Base-by-base conservation (phyloP, 2,329 filamentous ascomycete genomes). In the Sphaerulina musiva region DNA sequence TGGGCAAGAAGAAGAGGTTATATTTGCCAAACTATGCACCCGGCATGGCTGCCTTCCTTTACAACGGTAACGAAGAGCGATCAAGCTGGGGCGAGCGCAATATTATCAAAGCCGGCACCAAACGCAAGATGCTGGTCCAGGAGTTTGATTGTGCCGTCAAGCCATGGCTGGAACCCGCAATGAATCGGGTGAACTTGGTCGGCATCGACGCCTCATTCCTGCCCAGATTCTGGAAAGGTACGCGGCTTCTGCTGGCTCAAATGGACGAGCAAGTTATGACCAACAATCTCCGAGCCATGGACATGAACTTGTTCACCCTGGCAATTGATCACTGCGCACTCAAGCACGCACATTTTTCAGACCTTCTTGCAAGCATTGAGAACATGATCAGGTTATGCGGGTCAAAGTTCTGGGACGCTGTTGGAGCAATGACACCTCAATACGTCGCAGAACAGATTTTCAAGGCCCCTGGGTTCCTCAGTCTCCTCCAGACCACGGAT, bases 91-190 rank as follows among this genome's bases (percentile, higher is more conserved):
- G 88, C 1, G 73, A 78, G 36, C 74, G 78, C 47, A 82, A 83
- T 5, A 91, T 87, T 81, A 76, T 78, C n/a, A 81, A 80, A 39
- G 44, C 42, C 36, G 48, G 48, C 31, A 80, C 87, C 59, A 77
- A 80, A 46, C 78, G 81, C 10, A 75, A 78, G 17, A 78, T 95
- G 48, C 83, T 84, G 0, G 76, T 80, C 8, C 78, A 83, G 36
- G 87, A 93, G 60, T 97, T 95, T 67, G 87, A 95, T 42, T 95
- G 87, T 85, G 87, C 88, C 9, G 83, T 96, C 40, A 84, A 84
- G 59, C 85, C 87, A 57, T 83, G 85, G 34, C 76, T 97, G 14
- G 74, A 83, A 38, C 76, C 79, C 52, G 84, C 83, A 6, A 82
- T 95, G 55, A 74, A 79, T 47, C 76, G 79, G 29, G 82, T 86